These are phyloP conservation scores for Selaginella tamariscina DNA, from an alignment of 75 land plant species.

Conservation along the genomic window DNA sequence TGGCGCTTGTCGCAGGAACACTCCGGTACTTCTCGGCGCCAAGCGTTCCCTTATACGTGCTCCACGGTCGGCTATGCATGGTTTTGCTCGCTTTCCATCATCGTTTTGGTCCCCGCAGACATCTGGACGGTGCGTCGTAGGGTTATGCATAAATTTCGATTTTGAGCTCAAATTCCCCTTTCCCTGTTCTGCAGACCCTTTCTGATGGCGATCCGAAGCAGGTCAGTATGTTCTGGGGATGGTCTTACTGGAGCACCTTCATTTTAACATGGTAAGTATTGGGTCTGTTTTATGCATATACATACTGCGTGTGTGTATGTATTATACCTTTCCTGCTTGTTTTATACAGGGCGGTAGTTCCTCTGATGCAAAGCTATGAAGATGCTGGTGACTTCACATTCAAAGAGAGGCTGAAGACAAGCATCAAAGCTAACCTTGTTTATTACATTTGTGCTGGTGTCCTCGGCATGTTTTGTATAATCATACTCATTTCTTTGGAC, in stretches of 20 bases:
- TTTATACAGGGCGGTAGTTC: slow-evolving; percentile 82
- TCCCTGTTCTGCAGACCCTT: slow-evolving; percentile 13
- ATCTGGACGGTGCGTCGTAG: slow-evolving; percentile 72
- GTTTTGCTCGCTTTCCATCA: slow-evolving; percentile 92
- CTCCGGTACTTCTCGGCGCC: slow-evolving; percentile 84
- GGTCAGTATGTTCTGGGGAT: slow-evolving; percentile 72
- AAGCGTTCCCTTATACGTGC: slow-evolving; percentile 72
- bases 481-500: slow-evolving; percentile 70
- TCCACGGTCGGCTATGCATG: slow-evolving; percentile 89
- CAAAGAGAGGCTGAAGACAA: slow-evolving; percentile 73
- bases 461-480: slow-evolving; percentile 70
- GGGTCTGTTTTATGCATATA: background rate
- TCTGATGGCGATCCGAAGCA: slow-evolving; percentile 31
- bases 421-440: slow-evolving; percentile 60
- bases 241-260: slow-evolving; percentile 98
- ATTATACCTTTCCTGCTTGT: background rate
- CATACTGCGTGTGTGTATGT: background rate
- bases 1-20: slow-evolving; percentile 75
- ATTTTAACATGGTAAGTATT: slow-evolving; percentile 83
- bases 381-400: slow-evolving; percentile 98
- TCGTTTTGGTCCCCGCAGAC: slow-evolving; percentile 95
- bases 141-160: background rate
- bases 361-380: slow-evolving; percentile 94
- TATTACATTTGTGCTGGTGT: slow-evolving; percentile 67
- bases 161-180: background rate